These are phyloP conservation scores for Alopecurus myosuroides DNA, from an alignment of 176 grass and related monocot species.

Conservation along the genomic window DNA sequence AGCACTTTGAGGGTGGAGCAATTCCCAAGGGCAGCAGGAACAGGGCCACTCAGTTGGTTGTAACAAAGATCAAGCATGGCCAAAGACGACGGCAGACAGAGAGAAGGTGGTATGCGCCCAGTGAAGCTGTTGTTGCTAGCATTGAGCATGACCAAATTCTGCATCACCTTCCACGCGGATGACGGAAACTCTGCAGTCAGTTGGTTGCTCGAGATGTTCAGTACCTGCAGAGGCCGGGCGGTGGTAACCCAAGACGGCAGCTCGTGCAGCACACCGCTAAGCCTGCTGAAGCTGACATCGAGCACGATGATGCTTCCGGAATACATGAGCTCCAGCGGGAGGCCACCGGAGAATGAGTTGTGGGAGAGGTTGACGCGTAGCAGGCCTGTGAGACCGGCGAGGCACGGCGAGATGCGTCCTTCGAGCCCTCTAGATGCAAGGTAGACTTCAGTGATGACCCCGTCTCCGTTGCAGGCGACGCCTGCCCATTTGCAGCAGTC, in stretches of 20 bases:
- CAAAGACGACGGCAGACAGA: neutral
- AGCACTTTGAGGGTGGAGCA: conserved; percentile 13
- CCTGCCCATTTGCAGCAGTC: conserved; percentile 36
- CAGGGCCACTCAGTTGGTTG: conserved; percentile 6
- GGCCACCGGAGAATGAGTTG: conserved; percentile 1
- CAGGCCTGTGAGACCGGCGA: neutral
- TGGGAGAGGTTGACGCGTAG: conserved; percentile 1
- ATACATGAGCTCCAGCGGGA: conserved; percentile 3
- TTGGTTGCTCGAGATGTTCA: conserved; percentile 22
- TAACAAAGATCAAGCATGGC: conserved; percentile 14
- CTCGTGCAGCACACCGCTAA: neutral
- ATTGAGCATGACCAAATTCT: neutral
- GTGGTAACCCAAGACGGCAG: neutral
- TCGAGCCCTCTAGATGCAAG: neutral
- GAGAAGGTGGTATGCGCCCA: neutral
- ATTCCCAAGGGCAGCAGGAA: neutral
- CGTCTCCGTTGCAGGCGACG: neutral
- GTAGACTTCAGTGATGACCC: neutral
- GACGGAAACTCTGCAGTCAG: neutral
- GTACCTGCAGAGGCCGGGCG: neutral
- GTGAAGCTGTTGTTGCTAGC: conserved; percentile 2
- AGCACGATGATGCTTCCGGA: neutral
- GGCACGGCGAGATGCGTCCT: conserved; percentile 9
- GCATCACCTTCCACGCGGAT: neutral
- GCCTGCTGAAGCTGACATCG: conserved; percentile 16